Conservation (phyloP, 2,329 filamentous ascomycete species). For the Pseudogymnoascus destructans region DNA sequence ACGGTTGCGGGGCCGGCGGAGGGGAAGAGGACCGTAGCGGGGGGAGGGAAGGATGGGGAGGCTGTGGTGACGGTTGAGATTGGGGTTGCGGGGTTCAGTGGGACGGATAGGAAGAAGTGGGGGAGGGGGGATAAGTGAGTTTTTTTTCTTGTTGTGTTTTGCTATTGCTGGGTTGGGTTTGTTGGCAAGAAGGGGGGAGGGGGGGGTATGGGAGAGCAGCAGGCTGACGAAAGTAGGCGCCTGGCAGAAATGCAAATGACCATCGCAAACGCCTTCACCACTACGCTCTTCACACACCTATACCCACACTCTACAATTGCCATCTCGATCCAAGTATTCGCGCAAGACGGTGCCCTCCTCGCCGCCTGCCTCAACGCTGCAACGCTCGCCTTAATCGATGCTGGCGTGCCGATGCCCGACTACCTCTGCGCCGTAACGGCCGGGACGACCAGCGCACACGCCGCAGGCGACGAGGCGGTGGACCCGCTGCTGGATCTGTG, state of each 20-base stretch:
- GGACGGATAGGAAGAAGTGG: constrained; percentile 69
- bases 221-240: constrained; percentile 39
- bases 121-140: constrained; percentile 66
- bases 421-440: constrained; percentile 83
- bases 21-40: constrained; percentile 36
- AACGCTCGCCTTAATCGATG: constrained; percentile 84
- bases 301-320: constrained; percentile 80
- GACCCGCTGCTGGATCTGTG: constrained; percentile 75
- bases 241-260: constrained; percentile 70
- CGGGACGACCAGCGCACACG: constrained; percentile 59
- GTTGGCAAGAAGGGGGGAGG: background rate
- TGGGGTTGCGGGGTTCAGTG: constrained; percentile 75
- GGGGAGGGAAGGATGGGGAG: constrained; percentile 29
- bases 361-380: constrained; percentile 84
- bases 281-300: constrained; percentile 69
- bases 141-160: constrained; percentile 1
- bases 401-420: constrained; percentile 88
- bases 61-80: constrained; percentile 71
- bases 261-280: constrained; percentile 62
- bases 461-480: constrained; percentile 50
- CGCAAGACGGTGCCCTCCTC: constrained; percentile 79
- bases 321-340: constrained; percentile 74
- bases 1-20: constrained; percentile 80
- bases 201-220: background rate
- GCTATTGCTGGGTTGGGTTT: background rate